Evolutionary conservation across 2,329 filamentous ascomycete genomes (phyloP), one percentile per base, ranked within the genome.

Genomic region (Paecilomyces variotii): DNA sequence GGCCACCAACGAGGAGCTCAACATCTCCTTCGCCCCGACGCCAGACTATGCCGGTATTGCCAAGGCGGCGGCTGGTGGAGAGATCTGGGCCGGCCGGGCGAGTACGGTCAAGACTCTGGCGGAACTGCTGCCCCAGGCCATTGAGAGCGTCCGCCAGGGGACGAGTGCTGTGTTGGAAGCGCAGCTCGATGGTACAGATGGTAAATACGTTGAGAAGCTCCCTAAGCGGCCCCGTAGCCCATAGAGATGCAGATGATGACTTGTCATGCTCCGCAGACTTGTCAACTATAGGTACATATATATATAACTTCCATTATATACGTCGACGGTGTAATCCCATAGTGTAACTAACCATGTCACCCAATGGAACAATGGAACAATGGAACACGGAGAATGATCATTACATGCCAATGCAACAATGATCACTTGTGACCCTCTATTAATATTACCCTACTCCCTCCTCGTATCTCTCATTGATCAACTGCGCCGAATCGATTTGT

Each of bases 31-130:
- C 65, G 80, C 78, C 1, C 86, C 86, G 0, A 83, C 83, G 0
- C 86, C 86, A 0, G 86, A 89, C 62, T 88, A 88, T 66, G 76
- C 84, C 0, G 86, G 86, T 0, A 88, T 88, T 61, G 86, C 86
- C 0, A 85, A 83, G 69, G 86, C 86, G 4, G 85, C 86, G 0
- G 79, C 81, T 0, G 85, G 85, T 5, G 84, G 84, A 0, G 76
- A 84, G 56, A 67, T 85, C 2, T 88, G 84, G 82, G 84, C 84
- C 3, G 84, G 78, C 4, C 77, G 80, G 59, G 84, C 85, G 0
- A 77, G 79, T 0, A 85, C 79, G 4, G 80, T 80, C 1, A 77
- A 79, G 3, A 82, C 88, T 49, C 66, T 88, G 55, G 75, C 78
- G 1, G 77, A 73, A 58, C 66, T 82, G 54, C 68, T 88, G 55